Evolutionary conservation across 2,329 filamentous ascomycete species (phyloP).

Genomic region (Aspergillus viridinutans): DNA sequence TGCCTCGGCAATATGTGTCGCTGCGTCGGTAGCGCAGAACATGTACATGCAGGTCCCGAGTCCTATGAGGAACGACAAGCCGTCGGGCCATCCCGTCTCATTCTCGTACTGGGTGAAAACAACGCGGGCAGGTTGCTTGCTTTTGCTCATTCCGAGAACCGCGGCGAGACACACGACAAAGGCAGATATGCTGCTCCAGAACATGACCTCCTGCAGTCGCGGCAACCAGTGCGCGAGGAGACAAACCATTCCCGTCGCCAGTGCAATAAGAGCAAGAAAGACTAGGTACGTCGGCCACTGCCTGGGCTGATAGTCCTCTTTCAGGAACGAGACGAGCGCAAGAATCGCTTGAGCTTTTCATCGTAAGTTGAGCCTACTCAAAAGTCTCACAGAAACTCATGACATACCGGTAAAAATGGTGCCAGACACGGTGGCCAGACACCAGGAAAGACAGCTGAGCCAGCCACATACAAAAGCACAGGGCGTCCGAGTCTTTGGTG

Average conservation of each 20-base stretch:
- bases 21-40: constrained; percentile 20
- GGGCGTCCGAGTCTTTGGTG: constrained; percentile 6
- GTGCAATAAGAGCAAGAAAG: constrained; percentile 11
- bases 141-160: constrained; percentile 17
- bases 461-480: constrained; percentile 23
- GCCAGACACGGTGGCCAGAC: constrained; percentile 15
- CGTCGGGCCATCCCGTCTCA: constrained; percentile 23
- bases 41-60: constrained; percentile 25
- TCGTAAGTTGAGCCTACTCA: not conserved
- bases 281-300: constrained; percentile 23
- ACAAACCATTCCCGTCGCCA: constrained; percentile 11
- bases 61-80: constrained; percentile 18
- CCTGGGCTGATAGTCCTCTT: constrained; percentile 7
- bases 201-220: constrained; percentile 12
- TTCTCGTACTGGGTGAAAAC: constrained; percentile 16
- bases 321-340: constrained; percentile 7
- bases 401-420: constrained; percentile 15
- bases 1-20: constrained; percentile 23
- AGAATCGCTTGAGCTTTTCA: not conserved
- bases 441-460: constrained; percentile 22
- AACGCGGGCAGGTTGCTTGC: constrained; percentile 12
- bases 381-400: constrained; percentile 8
- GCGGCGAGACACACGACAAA: constrained; percentile 26
- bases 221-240: constrained; percentile 12
- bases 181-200: constrained; percentile 13